Conservation (phyloP, 768 basidiomycete species). For the Boletus reticuloceps region DNA sequence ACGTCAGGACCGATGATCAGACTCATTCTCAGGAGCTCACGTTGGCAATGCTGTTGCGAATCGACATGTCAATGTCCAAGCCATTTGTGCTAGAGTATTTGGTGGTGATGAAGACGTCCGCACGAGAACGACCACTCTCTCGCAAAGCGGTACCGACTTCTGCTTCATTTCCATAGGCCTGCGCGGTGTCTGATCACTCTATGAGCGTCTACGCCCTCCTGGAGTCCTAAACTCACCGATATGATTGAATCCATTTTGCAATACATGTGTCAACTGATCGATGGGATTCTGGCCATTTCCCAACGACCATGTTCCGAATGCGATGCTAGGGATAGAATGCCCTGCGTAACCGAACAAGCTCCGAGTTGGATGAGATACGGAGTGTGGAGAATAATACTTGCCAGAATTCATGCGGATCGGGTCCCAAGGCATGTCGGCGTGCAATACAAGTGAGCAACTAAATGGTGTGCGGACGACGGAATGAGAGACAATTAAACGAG, state of each 20-base stretch:
- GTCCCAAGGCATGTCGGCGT: constrained; percentile 56
- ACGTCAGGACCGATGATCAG: not conserved
- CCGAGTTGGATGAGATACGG: not conserved
- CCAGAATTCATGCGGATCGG: constrained; percentile 59
- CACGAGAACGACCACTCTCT: constrained; percentile 56
- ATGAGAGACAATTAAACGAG: too few relatives aligned
- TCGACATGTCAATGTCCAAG: constrained; percentile 53
- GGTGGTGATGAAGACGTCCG: constrained; percentile 64
- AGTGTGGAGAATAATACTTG: constrained; percentile 21
- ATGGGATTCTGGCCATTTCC: constrained; percentile 53
- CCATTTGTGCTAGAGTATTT: constrained; percentile 56
- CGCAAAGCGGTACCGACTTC: constrained; percentile 42
- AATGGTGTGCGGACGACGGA: too few relatives aligned
- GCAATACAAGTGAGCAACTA: not conserved
- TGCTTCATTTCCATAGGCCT: constrained; percentile 57
- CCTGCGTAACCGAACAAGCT: constrained; percentile 31
- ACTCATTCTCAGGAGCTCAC: constrained; percentile 34
- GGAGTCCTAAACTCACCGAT: constrained; percentile 42
- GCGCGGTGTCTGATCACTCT: constrained; percentile 54
- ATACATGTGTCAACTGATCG: constrained; percentile 59
- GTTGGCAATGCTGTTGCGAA: constrained; percentile 53
- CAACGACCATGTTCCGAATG: constrained; percentile 65
- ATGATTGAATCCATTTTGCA: constrained; percentile 60
- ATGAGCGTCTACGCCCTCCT: not conserved
- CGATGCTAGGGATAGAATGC: constrained; percentile 46